These are phyloP conservation scores for Xenosphaeropsis pyriputrescens DNA, from an alignment of 2,329 filamentous ascomycete species.

Conservation along the genomic window DNA sequence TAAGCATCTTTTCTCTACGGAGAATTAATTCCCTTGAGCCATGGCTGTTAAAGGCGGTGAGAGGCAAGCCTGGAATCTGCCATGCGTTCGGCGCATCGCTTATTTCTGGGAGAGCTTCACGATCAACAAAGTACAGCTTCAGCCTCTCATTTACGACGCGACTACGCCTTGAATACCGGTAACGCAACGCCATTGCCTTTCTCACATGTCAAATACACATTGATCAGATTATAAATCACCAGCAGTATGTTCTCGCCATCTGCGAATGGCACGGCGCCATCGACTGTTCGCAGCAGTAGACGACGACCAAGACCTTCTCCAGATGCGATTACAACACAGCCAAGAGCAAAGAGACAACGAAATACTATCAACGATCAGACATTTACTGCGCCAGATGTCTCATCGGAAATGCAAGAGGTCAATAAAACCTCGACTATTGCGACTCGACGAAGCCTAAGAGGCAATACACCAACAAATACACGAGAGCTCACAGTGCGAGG, in stretches of 20 bases:
- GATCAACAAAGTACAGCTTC: too few relatives aligned
- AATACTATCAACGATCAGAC: slow-evolving; percentile 41
- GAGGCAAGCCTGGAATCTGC: too few relatives aligned
- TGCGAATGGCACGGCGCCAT: slow-evolving; percentile 33
- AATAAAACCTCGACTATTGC: slow-evolving; percentile 26
- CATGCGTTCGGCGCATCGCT: too few relatives aligned
- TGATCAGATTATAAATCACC: too few relatives aligned
- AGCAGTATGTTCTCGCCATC: slow-evolving; percentile 43
- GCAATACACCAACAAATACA: slow-evolving; percentile 4
- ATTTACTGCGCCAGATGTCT: slow-evolving; percentile 32
- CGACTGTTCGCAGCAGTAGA: slow-evolving; percentile 39
- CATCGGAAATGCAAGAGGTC: slow-evolving; percentile 39
- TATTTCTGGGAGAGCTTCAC: too few relatives aligned
- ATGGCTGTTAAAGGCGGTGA: too few relatives aligned
- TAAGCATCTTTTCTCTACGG: too few relatives aligned
- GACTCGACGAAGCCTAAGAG: slow-evolving; percentile 16
- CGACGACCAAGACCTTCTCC: slow-evolving; percentile 45
- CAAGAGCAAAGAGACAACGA: slow-evolving; percentile 49
- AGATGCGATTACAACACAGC: slow-evolving; percentile 37
- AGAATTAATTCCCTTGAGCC: too few relatives aligned
- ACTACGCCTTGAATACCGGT: too few relatives aligned
- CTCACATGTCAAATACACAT: too few relatives aligned
- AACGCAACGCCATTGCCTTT: too few relatives aligned
- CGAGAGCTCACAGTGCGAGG: slow-evolving; percentile 42
- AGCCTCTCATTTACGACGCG: too few relatives aligned